Evolutionary conservation across 495 filamentous ascomycete species (phyloP).

Genomic region (Daldinia bambusicola): DNA sequence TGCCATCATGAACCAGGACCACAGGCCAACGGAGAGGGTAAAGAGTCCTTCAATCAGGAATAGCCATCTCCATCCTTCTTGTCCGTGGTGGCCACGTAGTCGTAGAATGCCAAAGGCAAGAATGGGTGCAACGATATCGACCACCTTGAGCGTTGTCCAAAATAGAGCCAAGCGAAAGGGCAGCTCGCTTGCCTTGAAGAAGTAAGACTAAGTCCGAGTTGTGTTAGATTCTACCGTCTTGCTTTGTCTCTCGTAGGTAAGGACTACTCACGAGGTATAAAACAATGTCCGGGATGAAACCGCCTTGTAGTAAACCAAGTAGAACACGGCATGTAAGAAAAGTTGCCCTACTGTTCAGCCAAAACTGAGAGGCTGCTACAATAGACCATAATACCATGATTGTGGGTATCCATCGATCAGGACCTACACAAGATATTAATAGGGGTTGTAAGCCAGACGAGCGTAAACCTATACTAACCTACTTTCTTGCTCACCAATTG

Average conservation of each 20-base stretch:
- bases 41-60: constrained; percentile 64
- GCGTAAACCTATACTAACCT: constrained; percentile 63
- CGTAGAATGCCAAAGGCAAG: constrained; percentile 73
- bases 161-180: constrained; percentile 73
- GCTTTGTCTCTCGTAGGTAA: constrained; percentile 45
- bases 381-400: constrained; percentile 82
- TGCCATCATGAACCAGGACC: constrained; percentile 71
- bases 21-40: constrained; percentile 66
- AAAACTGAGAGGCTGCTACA: constrained; percentile 73
- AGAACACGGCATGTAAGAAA: constrained; percentile 71
- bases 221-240: constrained; percentile 1
- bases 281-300: constrained; percentile 64
- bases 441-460: not conserved
- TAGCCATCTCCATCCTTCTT: constrained; percentile 74
- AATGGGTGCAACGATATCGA: constrained; percentile 67
- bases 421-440: constrained; percentile 56
- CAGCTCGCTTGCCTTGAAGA: constrained; percentile 72
- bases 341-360: constrained; percentile 62
- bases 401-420: constrained; percentile 83
- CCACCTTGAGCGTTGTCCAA: constrained; percentile 68
- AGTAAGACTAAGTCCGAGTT: constrained; percentile 58
- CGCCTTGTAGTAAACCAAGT: constrained; percentile 74
- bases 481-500: constrained; percentile 78
- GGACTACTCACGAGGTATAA: constrained; percentile 63
- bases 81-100: constrained; percentile 62